Base-by-base conservation (phyloP, 2,329 filamentous ascomycete genomes). In the Colletotrichum falcatum region DNA sequence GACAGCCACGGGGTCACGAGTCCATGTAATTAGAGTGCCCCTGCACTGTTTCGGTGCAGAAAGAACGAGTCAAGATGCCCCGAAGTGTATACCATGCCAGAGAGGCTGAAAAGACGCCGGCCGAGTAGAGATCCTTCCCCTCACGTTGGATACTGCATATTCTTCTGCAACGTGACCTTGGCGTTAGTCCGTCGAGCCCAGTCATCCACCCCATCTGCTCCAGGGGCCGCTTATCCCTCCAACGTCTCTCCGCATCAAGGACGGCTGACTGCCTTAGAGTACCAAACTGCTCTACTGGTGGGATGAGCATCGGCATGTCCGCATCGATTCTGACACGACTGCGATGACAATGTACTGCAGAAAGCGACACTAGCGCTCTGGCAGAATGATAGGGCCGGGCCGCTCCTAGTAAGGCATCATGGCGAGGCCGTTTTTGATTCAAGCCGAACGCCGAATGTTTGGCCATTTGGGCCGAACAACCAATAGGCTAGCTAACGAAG, bases 381-480 rank as follows among this genome's bases (percentile, higher is more conserved):
- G 18, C 63, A 49, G 63, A 61, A 66, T 33, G 23, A 33, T 42
- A 53, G 62, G 66, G 53, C 66, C 66, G 66, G 66, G 63, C 66
- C 66, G 66, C 49, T 55, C 66, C 66, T 70, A 70, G 62, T 26
- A 14, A 66, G 18, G 5, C 20, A 6, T 49, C 18, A 12, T 48
- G 54, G 33, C 26, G 20, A 60, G 6, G 20, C 33, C 18, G 53
- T 63, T 26, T 1, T 12, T n/a, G 39, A 42, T 23, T 28, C 28
- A 54, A 55, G 23, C 46, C 66, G 61, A 42, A 3, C 8, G 23
- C 46, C 66, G 61, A 42, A 3, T 6, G 30, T 12, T n/a, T 61
- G 62, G 62, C 23, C 48, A 6, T 16, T 30, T 70, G 55, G 66
- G 39, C 62, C 62, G 62, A 33, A 28, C 12, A n/a, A 33, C 62